Base-by-base conservation (phyloP, 2,329 filamentous ascomycete genomes). In the Domatiomyces globalis region DNA sequence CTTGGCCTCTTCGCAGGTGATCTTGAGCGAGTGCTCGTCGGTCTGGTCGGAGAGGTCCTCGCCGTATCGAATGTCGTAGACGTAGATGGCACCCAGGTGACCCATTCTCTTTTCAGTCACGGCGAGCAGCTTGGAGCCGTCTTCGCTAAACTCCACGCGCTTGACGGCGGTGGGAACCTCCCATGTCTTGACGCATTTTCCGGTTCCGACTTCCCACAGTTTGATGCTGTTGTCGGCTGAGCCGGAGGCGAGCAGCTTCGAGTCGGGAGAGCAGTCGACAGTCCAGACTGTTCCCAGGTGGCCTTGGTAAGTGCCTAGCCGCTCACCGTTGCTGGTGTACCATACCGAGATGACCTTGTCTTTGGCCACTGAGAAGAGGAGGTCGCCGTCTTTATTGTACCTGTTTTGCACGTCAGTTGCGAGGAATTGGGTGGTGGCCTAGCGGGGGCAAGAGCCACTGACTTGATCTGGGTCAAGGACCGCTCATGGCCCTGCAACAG, bases 51-150 rank as follows among this genome's bases (percentile, higher is more conserved):
- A 87, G 51, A 72, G 58, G 58, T 89, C 75, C 58, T 85, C 78
- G 66, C 94, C 88, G 60, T 83, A 80, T 69, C 81, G 83, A 76
- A 98, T 85, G 68, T 95, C 86, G 66, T 94, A 79, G 58, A 96
- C 88, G 56, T 90, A 83, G 64, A 98, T 95, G 61, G 89, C 94
- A 66, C 87, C 87, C 60, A 96, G 77, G 72, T 87, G 90, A 61
- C 92, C 92, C 81, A 94, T 95, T 65, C 92, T 87, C 84, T 95
- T 95, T 76, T 98, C 92, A 50, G 92, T 98, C 58, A 98, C 89
- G 58, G 87, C 90, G 59, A 98, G 76, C 63, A 98, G 77, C 73
- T 86, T 81, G 65, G 80, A 84, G 64, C 90, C 92, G 71, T 98
- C 92, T 65, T 94, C 85, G 67, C 83, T 89, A 76, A 98, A 98